Evolutionary conservation across 495 filamentous ascomycete species (phyloP).

Genomic region (Trichoderma erinaceum): DNA sequence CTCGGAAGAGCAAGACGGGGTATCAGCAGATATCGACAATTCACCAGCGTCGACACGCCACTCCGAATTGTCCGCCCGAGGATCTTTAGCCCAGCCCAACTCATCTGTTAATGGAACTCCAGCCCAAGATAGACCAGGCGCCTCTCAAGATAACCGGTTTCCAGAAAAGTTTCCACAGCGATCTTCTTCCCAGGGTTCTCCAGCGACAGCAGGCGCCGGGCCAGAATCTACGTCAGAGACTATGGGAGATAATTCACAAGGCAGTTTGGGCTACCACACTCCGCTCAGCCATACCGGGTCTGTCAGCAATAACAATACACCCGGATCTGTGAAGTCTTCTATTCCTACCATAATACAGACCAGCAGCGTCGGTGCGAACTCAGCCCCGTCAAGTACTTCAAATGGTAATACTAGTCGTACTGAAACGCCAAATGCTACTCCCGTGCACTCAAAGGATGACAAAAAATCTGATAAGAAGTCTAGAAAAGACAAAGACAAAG

Average conservation of each 20-base stretch:
- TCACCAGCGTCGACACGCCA: constrained; percentile 12
- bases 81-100: background rate
- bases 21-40: constrained; percentile 20
- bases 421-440: constrained; percentile 77
- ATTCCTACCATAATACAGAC: background rate
- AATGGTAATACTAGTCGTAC: constrained; percentile 56
- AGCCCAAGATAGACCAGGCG: background rate
- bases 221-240: background rate
- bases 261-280: background rate
- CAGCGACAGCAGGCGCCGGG: background rate
- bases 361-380: background rate
- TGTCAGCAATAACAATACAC: background rate
- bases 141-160: background rate
- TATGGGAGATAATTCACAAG: background rate
- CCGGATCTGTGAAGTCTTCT: background rate
- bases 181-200: background rate
- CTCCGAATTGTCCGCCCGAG: background rate
- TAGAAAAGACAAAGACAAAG: constrained; percentile 56
- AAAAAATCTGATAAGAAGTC: constrained; percentile 62
- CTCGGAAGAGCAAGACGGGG: constrained; percentile 26
- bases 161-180: background rate
- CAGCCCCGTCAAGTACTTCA: background rate
- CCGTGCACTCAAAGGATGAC: constrained; percentile 50
- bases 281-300: background rate
- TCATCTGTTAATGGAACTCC: background rate